Evolutionary conservation across 2,329 filamentous ascomycete genomes (phyloP).

Genomic region (Penicillium frequentans): DNA sequence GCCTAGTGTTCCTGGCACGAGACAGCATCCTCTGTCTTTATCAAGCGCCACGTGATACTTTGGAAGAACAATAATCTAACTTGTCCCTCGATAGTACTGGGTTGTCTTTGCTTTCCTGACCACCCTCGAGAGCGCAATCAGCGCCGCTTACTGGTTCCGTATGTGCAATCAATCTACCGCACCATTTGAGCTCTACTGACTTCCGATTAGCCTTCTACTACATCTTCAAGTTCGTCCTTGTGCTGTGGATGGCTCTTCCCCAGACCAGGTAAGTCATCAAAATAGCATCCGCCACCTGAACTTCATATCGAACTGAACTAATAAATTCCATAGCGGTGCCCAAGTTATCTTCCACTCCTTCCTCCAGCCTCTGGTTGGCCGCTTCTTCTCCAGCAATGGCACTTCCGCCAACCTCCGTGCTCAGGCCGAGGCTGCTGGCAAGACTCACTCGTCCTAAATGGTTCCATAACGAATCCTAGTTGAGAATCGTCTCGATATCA

Average conservation of each 20-base stretch:
- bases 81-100: conserved; percentile 57
- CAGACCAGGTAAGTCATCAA: conserved; percentile 74
- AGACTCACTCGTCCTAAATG: conserved; percentile 62
- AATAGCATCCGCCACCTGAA: background rate
- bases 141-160: conserved; percentile 69
- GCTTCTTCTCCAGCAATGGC: conserved; percentile 79
- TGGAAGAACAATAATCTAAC: conserved; percentile 13
- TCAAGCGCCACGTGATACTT: conserved; percentile 27
- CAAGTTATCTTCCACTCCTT: conserved; percentile 97
- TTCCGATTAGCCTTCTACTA: conserved; percentile 78
- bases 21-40: conserved; percentile 11
- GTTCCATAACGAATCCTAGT: conserved; percentile 10
- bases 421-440: conserved; percentile 72
- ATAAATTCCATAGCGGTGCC: conserved; percentile 66
- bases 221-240: conserved; percentile 97
- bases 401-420: conserved; percentile 85
- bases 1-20: conserved; percentile 5
- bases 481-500: conserved; percentile 24
- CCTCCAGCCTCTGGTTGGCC: conserved; percentile 84
- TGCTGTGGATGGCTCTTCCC: conserved; percentile 97
- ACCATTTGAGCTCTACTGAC: conserved; percentile 21
- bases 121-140: conserved; percentile 65
- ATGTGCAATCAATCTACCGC: conserved; percentile 26
- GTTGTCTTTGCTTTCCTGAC: conserved; percentile 66
- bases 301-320: background rate